phyloP scores from a whole-genome alignment of 768 basidiomycete genomes.

The Hygrocybe punicea region DNA sequence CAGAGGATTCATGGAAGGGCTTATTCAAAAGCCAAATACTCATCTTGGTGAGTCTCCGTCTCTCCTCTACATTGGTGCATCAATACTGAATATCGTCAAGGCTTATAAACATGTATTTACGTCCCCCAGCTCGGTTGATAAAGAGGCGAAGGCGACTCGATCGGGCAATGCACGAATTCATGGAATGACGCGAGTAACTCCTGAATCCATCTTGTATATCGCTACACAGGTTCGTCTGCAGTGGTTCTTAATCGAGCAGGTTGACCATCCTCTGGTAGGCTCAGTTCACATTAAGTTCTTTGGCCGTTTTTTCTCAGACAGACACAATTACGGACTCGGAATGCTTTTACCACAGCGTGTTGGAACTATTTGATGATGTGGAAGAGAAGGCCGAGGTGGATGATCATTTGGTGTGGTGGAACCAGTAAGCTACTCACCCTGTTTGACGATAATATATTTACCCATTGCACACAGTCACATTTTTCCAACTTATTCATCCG shows the following conservation, averaged over 20 bases:
- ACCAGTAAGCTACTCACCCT: no score
- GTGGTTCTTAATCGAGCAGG: neutral
- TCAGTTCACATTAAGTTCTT: neutral
- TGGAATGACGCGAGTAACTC: no score
- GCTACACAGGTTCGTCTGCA: conserved; percentile 12
- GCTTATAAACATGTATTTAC: conserved; percentile 10
- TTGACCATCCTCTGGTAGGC: neutral
- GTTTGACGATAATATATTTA: no score
- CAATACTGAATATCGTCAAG: conserved; percentile 1
- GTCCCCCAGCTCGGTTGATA: conserved; percentile 27
- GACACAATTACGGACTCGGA: no score
- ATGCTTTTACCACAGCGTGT: no score
- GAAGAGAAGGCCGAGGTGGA: no score
- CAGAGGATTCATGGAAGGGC: no score
- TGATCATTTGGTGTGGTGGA: no score
- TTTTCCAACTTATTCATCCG: no score
- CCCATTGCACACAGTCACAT: no score
- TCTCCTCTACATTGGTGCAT: neutral
- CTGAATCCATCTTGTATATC: conserved; percentile 18
- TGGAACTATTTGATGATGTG: no score
- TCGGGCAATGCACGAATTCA: conserved; percentile 20
- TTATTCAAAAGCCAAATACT: neutral
- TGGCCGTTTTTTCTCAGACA: conserved; percentile 5
- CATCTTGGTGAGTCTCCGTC: conserved; percentile 1
- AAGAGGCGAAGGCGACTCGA: conserved; percentile 23